phyloP scores from a whole-genome alignment of 2,329 filamentous ascomycete species.

The Elsinoe ampelina region DNA sequence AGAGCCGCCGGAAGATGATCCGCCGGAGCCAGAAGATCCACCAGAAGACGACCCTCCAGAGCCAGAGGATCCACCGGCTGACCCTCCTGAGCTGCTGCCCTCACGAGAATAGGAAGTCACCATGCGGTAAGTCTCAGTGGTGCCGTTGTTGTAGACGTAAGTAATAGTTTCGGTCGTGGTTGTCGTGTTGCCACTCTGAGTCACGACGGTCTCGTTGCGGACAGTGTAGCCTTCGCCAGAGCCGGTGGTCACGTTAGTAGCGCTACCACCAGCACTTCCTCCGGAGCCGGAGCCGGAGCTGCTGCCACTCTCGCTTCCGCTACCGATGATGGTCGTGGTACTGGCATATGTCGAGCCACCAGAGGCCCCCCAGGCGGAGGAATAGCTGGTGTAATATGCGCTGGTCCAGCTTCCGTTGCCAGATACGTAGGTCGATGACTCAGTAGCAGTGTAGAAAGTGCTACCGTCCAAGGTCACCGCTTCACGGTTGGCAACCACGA shows the following conservation, averaged over 20 bases:
- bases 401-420: conserved; percentile 10
- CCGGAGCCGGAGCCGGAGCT: conserved; percentile 16
- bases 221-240: conserved; percentile 15
- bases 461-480: conserved; percentile 24
- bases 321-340: neutral
- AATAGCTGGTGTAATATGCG: conserved; percentile 12
- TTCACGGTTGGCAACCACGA: conserved; percentile 21
- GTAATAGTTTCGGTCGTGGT: neutral
- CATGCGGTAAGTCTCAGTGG: neutral
- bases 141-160: conserved; percentile 8
- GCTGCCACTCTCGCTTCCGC: conserved; percentile 3
- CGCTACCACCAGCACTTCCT: conserved; percentile 18
- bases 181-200: neutral
- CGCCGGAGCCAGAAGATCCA: conserved; percentile 4
- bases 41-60: conserved; percentile 5
- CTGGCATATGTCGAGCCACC: neutral
- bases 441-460: conserved; percentile 24
- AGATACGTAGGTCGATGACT: conserved; percentile 22
- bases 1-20: conserved; percentile 8
- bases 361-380: conserved; percentile 12
- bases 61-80: conserved; percentile 6
- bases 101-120: neutral
- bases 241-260: conserved; percentile 16
- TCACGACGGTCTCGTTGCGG: conserved; percentile 3
- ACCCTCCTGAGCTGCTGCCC: neutral